Evolutionary conservation across 2,329 filamentous ascomycete genomes (phyloP), one percentile per base, ranked within the genome.

Genomic region (Penicillium sp.): DNA sequence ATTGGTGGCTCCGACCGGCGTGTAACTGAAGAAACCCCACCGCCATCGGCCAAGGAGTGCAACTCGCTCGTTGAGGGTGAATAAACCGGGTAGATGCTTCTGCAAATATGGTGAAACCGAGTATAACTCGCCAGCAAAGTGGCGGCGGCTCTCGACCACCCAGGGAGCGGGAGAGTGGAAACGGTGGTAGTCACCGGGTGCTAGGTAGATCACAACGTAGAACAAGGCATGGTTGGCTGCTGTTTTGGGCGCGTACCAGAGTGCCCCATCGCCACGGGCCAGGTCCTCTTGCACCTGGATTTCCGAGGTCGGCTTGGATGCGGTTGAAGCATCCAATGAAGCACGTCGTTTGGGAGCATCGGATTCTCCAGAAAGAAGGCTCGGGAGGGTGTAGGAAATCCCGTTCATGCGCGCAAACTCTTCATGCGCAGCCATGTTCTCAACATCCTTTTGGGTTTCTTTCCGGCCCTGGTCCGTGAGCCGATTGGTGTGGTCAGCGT

Each of bases 11-110:
- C 94, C 94, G 34, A 99, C 94, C 14, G 95, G 92, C 0, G 91
- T 93, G 77, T 92, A 97, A 63, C 88, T 89, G 81, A 99, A 99
- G 83, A 99, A 97, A 18, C 94, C 94, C 84, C 91, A 95, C 54
- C 92, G 89, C 94, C 94, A 99, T 56, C 92, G 85, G 18, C 94
- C 94, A 1, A 99, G 82, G 0, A 99, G 84, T 1, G 96, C 94
- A 24, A 99, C 91, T 53, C 94, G 87, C 77, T 99, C 94, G 75
- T 99, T 99, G 20, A 99, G 81, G 0, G 93, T 97, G 78, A 99
- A 99, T 1, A 99, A 85, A 2, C 93, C 93, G 0, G 94, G 94
- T 0, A 99, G 82, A 0, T 90, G 96, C 62, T 90, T 88, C 73
- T 97, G 92, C 13, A 99, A 83, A 74, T 97, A 99, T 0, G 94